phyloP scores from a whole-genome alignment of 2,329 filamentous ascomycete genomes.

The Cordyceps javanica region DNA sequence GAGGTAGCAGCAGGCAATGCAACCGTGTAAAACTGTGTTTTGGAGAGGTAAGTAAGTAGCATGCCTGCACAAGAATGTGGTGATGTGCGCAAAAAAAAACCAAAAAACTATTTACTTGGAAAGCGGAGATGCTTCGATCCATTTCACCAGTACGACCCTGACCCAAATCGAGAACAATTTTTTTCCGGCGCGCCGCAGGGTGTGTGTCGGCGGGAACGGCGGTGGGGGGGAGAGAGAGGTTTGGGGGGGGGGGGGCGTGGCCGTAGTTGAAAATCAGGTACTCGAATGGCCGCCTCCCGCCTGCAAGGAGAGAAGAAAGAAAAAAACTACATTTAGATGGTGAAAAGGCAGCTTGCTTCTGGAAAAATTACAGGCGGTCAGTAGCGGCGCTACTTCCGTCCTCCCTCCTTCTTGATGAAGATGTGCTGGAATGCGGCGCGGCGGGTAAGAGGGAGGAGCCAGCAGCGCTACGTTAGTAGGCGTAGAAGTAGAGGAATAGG shows the following conservation, averaged over 20 bases:
- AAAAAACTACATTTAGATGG: neutral
- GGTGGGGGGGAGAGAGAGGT: no score
- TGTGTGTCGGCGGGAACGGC: neutral
- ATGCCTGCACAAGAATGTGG: neutral
- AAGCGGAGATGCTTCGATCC: slow-evolving; percentile 8
- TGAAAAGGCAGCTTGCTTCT: no score
- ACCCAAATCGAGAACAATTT: slow-evolving; percentile 6
- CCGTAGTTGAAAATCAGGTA: slow-evolving; percentile 1
- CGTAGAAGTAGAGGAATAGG: no score
- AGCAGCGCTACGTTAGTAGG: no score
- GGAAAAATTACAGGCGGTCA: neutral
- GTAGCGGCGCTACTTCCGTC: no score
- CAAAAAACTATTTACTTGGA: neutral
- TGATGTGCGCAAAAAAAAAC: neutral
- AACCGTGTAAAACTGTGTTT: no score
- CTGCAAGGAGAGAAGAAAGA: neutral
- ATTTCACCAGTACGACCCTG: slow-evolving; percentile 8
- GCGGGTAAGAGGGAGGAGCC: no score
- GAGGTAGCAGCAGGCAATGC: no score
- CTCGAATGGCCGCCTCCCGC: neutral
- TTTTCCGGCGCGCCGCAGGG: neutral
- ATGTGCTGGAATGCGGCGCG: neutral
- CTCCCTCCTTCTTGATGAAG: no score
- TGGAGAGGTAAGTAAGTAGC: no score
- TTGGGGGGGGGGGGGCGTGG: neutral